Base-by-base conservation (phyloP, 176 grass and related monocot genomes). In the Lolium rigidum region DNA sequence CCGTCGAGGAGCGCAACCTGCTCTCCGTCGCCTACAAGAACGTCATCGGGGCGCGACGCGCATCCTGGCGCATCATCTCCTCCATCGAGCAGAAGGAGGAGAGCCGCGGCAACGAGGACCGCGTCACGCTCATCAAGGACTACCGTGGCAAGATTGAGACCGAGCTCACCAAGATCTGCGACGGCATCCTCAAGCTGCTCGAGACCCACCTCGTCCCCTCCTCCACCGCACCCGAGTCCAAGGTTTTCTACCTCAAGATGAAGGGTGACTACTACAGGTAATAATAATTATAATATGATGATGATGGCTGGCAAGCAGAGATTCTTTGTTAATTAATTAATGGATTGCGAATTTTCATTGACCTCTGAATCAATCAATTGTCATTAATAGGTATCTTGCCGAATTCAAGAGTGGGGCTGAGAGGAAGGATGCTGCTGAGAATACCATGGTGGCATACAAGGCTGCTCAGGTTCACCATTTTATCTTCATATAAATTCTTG, bases 201-300 rank as follows among this genome's bases (percentile, higher is more conserved):
- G 92, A 97, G 18, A 93, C 95, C 7, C 90, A 97, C 84, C 92
- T 95, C 61, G 88, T 97, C 25, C 92, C 95, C 41, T 95, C 95
- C 70, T 90, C 92, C 58, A 90, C 88, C 12, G 86, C 86, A 0
- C 79, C 91, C 0, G 95, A 97, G 85, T 94, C 95, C 20, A 97
- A 94, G 92, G 95, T 97, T 24, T 94, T 97, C 70, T 97, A 97
- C 60, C 92, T 97, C 10, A 97, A 97, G 82, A 95, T 95, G 92
- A 97, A 94, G 92, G 95, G 95, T 62, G 95, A 97, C 79, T 97
- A 97, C 87, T 92, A 97, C 95, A 94, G 95, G 92, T 97, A 83
- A 77, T 49, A 54, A 43, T 43, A 6, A 43, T 43, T 7, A 3
- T 35, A 35, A 2, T 43, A 7, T 3, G 2, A 43, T 43, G 41